phyloP scores from a whole-genome alignment of 352 stramenopile species.

The Globisporangium viniferum region DNA sequence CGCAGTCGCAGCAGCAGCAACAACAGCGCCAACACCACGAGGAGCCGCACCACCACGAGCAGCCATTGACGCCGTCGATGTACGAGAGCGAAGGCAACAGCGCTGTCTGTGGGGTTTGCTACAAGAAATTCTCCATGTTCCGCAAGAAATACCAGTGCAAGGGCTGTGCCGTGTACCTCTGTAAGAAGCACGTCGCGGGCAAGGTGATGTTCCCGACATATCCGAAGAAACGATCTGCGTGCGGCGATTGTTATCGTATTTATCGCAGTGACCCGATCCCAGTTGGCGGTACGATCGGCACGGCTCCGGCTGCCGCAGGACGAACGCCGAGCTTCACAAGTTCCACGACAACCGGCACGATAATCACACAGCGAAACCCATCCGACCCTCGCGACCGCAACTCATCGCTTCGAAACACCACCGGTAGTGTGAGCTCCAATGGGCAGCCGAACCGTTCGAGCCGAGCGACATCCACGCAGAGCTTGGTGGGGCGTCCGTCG shows the following conservation, averaged over 20 bases:
- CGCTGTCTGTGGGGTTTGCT: constrained; percentile 72
- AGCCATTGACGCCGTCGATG: constrained; percentile 27
- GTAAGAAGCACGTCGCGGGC: constrained; percentile 76
- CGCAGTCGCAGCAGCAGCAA: constrained; percentile 15
- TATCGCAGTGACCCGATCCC: constrained; percentile 56
- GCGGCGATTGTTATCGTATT: constrained; percentile 72
- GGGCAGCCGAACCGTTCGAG: constrained; percentile 20
- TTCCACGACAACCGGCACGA: constrained; percentile 13
- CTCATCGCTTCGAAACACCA: constrained; percentile 13
- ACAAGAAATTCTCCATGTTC: constrained; percentile 86
- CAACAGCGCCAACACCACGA: background rate
- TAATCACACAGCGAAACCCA: constrained; percentile 9
- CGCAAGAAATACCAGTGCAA: constrained; percentile 87
- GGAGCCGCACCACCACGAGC: constrained; percentile 22
- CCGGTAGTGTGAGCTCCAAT: constrained; percentile 14
- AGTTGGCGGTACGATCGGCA: constrained; percentile 18
- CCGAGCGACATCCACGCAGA: constrained; percentile 51
- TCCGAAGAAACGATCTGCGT: constrained; percentile 70
- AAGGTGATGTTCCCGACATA: constrained; percentile 61
- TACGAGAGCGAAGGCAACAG: constrained; percentile 52
- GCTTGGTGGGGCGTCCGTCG: constrained; percentile 38
- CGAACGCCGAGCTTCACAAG: constrained; percentile 22
- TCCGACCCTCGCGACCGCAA: constrained; percentile 8
- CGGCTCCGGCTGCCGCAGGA: constrained; percentile 16
- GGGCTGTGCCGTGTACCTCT: constrained; percentile 71